Conservation (phyloP, 2,329 filamentous ascomycete genomes). For the Colletotrichum sp. region DNA sequence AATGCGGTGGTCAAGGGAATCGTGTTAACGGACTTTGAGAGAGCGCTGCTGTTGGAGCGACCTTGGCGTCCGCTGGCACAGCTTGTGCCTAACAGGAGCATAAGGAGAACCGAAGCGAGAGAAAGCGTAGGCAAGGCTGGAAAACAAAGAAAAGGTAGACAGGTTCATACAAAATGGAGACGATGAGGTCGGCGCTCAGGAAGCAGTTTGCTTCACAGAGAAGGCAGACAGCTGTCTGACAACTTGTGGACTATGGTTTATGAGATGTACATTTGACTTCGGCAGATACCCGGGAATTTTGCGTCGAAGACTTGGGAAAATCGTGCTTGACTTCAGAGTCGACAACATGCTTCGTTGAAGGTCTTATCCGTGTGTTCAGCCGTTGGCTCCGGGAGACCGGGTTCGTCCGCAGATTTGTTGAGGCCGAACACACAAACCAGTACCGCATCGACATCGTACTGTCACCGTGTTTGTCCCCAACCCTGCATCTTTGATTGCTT, state of each 20-base stretch:
- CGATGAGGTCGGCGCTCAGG: not conserved
- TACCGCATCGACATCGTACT: too few species aligned
- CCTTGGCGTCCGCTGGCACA: slow-evolving; percentile 22
- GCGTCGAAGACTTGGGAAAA: not conserved
- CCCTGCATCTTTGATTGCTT: too few species aligned
- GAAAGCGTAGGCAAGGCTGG: not conserved
- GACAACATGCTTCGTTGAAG: too few species aligned
- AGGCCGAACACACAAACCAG: too few species aligned
- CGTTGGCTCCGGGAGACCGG: too few species aligned
- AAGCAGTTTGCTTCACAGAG: not conserved
- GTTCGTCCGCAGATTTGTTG: too few species aligned
- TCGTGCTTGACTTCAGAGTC: not conserved
- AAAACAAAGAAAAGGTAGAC: not conserved
- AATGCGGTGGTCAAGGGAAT: slow-evolving; percentile 26
- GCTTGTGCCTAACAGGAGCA: slow-evolving; percentile 27
- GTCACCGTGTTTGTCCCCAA: too few species aligned
- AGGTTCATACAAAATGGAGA: not conserved
- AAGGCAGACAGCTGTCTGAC: not conserved
- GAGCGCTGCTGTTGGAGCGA: slow-evolving; percentile 24
- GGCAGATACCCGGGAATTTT: not conserved
- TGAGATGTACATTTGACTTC: not conserved
- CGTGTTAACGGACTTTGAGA: slow-evolving; percentile 37
- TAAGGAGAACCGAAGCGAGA: not conserved
- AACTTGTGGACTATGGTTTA: not conserved
- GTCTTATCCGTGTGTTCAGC: too few species aligned